Evolutionary conservation across 139 green algal species (phyloP), one percentile per base, ranked within the genome.

Genomic region (Edaphochlamys debaryana): DNA sequence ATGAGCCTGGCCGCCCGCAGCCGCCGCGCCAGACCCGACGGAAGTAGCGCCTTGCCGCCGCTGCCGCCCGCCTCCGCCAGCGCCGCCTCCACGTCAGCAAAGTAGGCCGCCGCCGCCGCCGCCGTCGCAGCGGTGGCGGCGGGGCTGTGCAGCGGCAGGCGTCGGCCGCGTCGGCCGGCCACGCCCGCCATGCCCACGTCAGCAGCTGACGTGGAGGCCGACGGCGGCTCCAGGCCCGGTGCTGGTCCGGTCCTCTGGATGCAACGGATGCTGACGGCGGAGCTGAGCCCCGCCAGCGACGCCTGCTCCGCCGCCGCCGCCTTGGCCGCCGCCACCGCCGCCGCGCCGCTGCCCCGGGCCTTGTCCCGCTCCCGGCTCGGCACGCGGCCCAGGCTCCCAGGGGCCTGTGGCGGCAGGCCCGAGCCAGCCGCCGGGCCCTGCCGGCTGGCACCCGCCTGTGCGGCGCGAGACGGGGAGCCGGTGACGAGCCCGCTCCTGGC

Each of bases 101-200:
- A 71, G 75, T 81, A 81, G 2, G 75, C 58, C 40, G 75, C 60
- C 71, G 60, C 68, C 11, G 71, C 54, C 30, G 60, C 62, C n/a
- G 75, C 75, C 30, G n/a, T 25, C 2, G 34, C 41, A 41, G 30
- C 62, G 22, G 15, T 34, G 62, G 40, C 25, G 41, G 40, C 29
- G 42, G 27, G 17, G 19, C 40, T 4, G 40, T 30, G 40, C 4
- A 71, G 19, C 34, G 41, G 40, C 0, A 71, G 19, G 22, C 60
- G 60, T 30, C 75, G 75, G 60, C 75, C 75, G n/a, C 75, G 75
- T 5, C 75, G 75, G 42, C 75, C 75, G 9, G 75, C 60, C 75
- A 81, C 75, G 19, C 75, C 75, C 20, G 40, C 75, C 40, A 0
- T 19, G 41, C 30, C 19, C 22, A 54, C 54, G 54, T 30, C 54